These are phyloP conservation scores for Cordyceps pruinosa DNA, from an alignment of 2,329 filamentous ascomycete species.

Conservation along the genomic window DNA sequence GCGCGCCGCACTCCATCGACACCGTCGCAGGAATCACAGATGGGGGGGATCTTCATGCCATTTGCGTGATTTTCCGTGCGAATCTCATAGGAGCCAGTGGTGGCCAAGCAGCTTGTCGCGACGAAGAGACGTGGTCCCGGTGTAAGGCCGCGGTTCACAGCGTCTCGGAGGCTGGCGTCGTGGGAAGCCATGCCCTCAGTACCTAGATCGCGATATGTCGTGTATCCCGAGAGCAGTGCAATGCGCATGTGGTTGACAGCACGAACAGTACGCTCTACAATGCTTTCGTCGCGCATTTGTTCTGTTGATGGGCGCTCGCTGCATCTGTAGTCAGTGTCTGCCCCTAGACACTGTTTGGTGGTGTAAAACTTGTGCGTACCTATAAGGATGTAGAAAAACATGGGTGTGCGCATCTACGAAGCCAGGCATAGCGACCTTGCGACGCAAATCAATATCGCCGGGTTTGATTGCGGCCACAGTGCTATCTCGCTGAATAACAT, in stretches of 20 bases:
- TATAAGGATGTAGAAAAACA: slow-evolving; percentile 47
- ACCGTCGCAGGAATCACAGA: slow-evolving; percentile 41
- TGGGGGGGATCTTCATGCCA: slow-evolving; percentile 21
- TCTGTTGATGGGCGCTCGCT: slow-evolving; percentile 33
- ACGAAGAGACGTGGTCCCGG: slow-evolving; percentile 51
- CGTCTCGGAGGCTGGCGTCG: slow-evolving; percentile 45
- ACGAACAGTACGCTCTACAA: slow-evolving; percentile 50
- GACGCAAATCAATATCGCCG: slow-evolving; percentile 47
- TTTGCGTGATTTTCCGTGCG: slow-evolving; percentile 37
- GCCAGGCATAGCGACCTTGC: slow-evolving; percentile 43
- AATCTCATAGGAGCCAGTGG: slow-evolving; percentile 42
- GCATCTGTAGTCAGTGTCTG: slow-evolving; percentile 9
- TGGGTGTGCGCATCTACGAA: slow-evolving; percentile 51
- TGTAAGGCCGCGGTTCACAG: slow-evolving; percentile 45
- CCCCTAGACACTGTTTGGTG: background rate
- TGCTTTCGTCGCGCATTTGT: slow-evolving; percentile 51
- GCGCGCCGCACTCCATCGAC: slow-evolving; percentile 37
- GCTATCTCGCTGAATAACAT: slow-evolving; percentile 24
- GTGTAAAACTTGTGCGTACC: slow-evolving; percentile 22
- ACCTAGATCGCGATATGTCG: slow-evolving; percentile 50
- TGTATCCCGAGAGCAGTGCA: slow-evolving; percentile 51
- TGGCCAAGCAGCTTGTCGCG: slow-evolving; percentile 44
- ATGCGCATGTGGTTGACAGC: slow-evolving; percentile 45
- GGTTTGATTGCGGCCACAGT: slow-evolving; percentile 20
- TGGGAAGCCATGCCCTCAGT: slow-evolving; percentile 44